Conservation (phyloP, 768 basidiomycete species). For the Leccinum rimulosum region DNA sequence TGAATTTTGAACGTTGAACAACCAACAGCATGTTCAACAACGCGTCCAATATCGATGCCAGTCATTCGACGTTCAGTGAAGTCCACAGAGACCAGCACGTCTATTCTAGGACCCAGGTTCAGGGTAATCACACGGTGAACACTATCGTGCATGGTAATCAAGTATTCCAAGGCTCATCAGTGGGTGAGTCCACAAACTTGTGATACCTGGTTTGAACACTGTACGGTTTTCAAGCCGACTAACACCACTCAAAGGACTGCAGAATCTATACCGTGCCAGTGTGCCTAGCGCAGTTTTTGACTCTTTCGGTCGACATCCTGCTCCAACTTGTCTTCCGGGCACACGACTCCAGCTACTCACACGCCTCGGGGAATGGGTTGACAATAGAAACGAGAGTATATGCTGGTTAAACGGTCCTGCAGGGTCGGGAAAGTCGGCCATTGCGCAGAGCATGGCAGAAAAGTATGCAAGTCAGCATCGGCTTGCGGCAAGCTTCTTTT, state of each 20-base stretch:
- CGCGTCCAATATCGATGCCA: slow-evolving; percentile 18
- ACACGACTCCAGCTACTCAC: slow-evolving; percentile 17
- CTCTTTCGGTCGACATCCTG: slow-evolving; percentile 19
- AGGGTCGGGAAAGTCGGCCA: slow-evolving; percentile 23
- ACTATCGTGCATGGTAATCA: slow-evolving; percentile 23
- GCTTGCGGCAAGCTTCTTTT: slow-evolving; percentile 37
- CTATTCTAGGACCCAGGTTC: slow-evolving; percentile 6
- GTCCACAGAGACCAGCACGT: slow-evolving; percentile 18
- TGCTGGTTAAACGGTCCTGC: slow-evolving; percentile 27
- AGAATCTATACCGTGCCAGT: slow-evolving; percentile 10
- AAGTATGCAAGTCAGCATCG: slow-evolving; percentile 15
- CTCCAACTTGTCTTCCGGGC: slow-evolving; percentile 19
- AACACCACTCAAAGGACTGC: slow-evolving; percentile 10
- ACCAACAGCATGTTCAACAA: slow-evolving; percentile 17
- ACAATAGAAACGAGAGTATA: slow-evolving; percentile 6
- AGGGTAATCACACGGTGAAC: slow-evolving; percentile 14
- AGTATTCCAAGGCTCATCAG: slow-evolving; percentile 7
- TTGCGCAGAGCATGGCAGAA: slow-evolving; percentile 31
- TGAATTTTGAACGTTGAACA: too few species aligned
- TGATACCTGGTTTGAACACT: background rate
- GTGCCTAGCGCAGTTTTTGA: slow-evolving; percentile 17
- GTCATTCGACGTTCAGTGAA: slow-evolving; percentile 21
- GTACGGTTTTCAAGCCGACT: background rate
- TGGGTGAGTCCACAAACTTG: slow-evolving; percentile 6
- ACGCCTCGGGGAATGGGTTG: slow-evolving; percentile 15